A percentile compares a stretch with the other conserved stretches of the same genome.
phyloP scores from a whole-genome alignment of 768 basidiomycete species.

The Lactarius tabidus region DNA sequence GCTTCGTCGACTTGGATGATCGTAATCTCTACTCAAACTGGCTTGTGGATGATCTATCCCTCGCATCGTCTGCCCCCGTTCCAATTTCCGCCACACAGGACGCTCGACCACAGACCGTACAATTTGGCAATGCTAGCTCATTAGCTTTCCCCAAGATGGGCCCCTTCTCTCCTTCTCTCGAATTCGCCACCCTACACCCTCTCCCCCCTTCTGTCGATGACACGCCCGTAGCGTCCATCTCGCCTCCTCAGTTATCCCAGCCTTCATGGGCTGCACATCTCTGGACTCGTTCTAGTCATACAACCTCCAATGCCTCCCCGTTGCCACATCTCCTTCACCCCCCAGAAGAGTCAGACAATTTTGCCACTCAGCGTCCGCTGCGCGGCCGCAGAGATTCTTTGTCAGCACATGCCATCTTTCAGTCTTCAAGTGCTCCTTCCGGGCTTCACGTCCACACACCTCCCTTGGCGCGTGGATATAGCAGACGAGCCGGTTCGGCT shows the following conservation, averaged over 20 bases:
- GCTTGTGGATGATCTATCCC: constrained; percentile 54
- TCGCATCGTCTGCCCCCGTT: constrained; percentile 43
- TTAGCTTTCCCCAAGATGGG: constrained; percentile 43
- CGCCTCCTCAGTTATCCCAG: constrained; percentile 58
- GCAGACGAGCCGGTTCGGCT: constrained; percentile 62
- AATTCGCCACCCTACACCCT: constrained; percentile 54
- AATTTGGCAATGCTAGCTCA: constrained; percentile 39
- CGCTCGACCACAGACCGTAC: constrained; percentile 40
- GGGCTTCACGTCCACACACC: constrained; percentile 45
- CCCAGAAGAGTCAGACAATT: constrained; percentile 39
- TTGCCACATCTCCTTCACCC: constrained; percentile 41
- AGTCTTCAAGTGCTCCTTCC: constrained; percentile 68
- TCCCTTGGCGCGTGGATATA: constrained; percentile 55
- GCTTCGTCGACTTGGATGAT: constrained; percentile 40
- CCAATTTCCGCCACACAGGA: constrained; percentile 58
- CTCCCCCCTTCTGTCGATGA: constrained; percentile 51
- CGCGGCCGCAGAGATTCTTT: constrained; percentile 40
- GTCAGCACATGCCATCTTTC: constrained; percentile 56
- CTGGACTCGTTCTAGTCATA: constrained; percentile 46
- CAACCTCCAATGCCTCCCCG: constrained; percentile 28
- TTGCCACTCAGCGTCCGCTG: constrained; percentile 39
- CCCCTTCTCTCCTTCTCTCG: constrained; percentile 53
- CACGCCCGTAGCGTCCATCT: constrained; percentile 40
- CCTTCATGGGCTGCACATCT: constrained; percentile 67
- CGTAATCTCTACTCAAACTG: constrained; percentile 48